These are phyloP conservation scores for Scheffersomyces ergatensis DNA, from an alignment of 805 yeast genomes.

Conservation along the genomic window DNA sequence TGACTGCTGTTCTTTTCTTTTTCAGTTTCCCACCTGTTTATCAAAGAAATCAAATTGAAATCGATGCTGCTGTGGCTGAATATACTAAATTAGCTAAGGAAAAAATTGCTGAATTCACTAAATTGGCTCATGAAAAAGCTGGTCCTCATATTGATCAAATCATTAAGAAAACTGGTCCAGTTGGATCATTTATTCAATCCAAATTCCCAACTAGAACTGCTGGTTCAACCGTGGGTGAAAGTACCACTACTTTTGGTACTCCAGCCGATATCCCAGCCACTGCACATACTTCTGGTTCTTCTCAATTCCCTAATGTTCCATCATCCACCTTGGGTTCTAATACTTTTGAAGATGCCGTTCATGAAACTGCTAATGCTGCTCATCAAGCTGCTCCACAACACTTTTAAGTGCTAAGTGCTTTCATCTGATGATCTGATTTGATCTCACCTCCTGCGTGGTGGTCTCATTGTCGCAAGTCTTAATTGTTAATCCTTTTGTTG, in stretches of 20 bases:
- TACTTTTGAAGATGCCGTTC: conserved; percentile 22
- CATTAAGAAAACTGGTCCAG: conserved; percentile 64
- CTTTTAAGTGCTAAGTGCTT: background rate
- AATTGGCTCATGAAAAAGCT: conserved; percentile 38
- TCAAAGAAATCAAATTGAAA: conserved; percentile 70
- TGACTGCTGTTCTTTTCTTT: conserved; percentile 54
- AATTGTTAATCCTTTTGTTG: too few species aligned
- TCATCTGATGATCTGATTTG: too few species aligned
- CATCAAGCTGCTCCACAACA: background rate
- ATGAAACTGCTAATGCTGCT: conserved; percentile 12
- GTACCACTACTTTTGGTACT: conserved; percentile 15
- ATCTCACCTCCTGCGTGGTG: too few species aligned
- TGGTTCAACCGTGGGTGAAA: conserved; percentile 58
- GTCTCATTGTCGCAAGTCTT: too few species aligned
- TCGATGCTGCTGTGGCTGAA: conserved; percentile 60
- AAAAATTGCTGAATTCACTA: conserved; percentile 44
- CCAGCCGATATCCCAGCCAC: conserved; percentile 18
- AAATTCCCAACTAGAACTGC: conserved; percentile 69
- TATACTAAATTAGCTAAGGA: conserved; percentile 45
- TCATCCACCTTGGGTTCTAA: conserved; percentile 15
- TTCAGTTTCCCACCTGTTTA: conserved; percentile 79
- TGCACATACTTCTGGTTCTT: conserved; percentile 31
- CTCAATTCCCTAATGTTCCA: conserved; percentile 44
- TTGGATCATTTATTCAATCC: conserved; percentile 55
- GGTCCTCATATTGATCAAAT: conserved; percentile 59